Conservation (phyloP, 2,329 filamentous ascomycete species). For the Fusarium concolor region DNA sequence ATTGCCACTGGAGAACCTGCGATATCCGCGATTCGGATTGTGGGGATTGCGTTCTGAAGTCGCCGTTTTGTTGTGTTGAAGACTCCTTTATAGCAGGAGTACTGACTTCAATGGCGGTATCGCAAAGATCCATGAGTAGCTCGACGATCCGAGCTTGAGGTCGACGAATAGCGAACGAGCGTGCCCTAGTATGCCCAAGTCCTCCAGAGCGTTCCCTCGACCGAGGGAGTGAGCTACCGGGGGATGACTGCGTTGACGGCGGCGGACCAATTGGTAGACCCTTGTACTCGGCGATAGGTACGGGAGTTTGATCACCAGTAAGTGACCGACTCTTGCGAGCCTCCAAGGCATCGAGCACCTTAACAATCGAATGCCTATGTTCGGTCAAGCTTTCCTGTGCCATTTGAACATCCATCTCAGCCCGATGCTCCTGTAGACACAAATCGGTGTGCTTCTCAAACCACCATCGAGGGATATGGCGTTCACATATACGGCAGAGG, state of each 20-base stretch:
- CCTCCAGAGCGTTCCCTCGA: conserved; percentile 80
- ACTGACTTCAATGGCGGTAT: conserved; percentile 94
- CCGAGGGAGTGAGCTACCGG: conserved; percentile 76
- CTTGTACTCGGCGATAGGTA: conserved; percentile 83
- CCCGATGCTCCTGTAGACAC: conserved; percentile 93
- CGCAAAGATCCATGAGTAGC: conserved; percentile 91
- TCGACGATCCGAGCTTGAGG: conserved; percentile 95
- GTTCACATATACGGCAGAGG: conserved; percentile 95
- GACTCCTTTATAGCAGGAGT: conserved; percentile 92
- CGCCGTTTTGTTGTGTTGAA: conserved; percentile 71
- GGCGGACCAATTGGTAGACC: conserved; percentile 84
- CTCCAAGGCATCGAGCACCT: conserved; percentile 91
- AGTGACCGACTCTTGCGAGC: conserved; percentile 75
- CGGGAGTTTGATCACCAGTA: conserved; percentile 63
- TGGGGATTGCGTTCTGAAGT: conserved; percentile 92
- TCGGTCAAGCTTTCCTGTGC: conserved; percentile 92
- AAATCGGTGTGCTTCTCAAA: conserved; percentile 99
- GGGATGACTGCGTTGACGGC: conserved; percentile 76
- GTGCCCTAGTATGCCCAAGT: conserved; percentile 81
- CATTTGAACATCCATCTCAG: conserved; percentile 98
- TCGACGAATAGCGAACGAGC: conserved; percentile 90
- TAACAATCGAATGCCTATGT: conserved; percentile 94
- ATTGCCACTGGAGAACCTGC: conserved; percentile 96
- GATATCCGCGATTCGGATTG: conserved; percentile 95
- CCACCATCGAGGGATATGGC: conserved; percentile 98